Base-by-base conservation (phyloP, 495 filamentous ascomycete species). In the Penicillium turbatum region DNA sequence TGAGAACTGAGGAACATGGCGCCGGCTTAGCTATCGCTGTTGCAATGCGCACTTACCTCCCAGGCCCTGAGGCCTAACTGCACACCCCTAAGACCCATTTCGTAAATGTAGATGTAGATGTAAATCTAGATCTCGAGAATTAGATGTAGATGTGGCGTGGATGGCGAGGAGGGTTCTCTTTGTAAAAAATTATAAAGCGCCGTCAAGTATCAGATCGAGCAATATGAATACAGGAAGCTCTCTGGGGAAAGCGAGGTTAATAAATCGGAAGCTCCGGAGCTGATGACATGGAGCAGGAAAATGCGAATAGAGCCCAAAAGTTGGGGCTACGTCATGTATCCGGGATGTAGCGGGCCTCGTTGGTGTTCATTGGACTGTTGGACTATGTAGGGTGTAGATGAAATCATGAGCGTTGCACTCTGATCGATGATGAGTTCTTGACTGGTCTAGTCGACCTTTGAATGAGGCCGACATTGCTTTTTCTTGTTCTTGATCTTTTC, bases 301-400 rank as follows among this genome's bases (percentile, higher is more conserved):
- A 34, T 24, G 10, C 6, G 41, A n/a, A 24, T 41, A 48, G 51
- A 49, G 40, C 2, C 38, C 42, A 43, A 30, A 39, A 35, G 15
- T 37, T 59, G 45, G 35, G 7, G 45, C 68, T 70, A 73, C 70
- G 70, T 73, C 70, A 73, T 72, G 62, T 60, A 63, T 61, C 46
- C 64, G 64, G 61, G 48, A 60, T 34, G 44, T 6, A 44, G 47
- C 64, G 61, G 63, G 43, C 51, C 26, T 30, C 51, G 15, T 46
- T 11, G 50, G 21, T 7, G 40, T 12, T n/a, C 6, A 46, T 54
- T 41, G 29, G 34, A 48, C 35, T 16, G n/a, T 6, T 24, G 31
- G 13, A 19, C 5, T 24, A 3, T 16, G 38, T 13, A 26, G 37
- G n/a, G 26, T 48, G 41, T 48, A 16, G 49, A 48, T 38, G 41